Evolutionary conservation across 169 alveolate genomes (phyloP), one percentile per base, ranked within the genome.

Genomic region (Theileria annulata): DNA sequence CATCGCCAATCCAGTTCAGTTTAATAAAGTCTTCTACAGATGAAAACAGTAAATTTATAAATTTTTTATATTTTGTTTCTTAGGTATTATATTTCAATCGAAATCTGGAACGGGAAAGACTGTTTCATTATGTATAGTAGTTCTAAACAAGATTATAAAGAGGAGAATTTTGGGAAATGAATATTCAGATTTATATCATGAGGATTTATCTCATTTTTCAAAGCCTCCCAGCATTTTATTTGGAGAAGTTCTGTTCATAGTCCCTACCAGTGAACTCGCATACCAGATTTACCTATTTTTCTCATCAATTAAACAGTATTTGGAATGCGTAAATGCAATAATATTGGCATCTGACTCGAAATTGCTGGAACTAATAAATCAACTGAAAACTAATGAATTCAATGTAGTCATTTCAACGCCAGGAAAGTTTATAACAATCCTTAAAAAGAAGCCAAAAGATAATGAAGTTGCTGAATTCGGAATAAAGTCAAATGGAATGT

Each of bases 101-200:
- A 87, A 88, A 73, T 85, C 93, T 17, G 95, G 95, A 23, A 91
- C 95, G 13, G 95, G 95, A 1, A 91, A 91, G 75, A 91, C 95
- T 10, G 49, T 91, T 71, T 71, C 88, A n/a, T 91, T 91, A 31
- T 87, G 92, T 58, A 64, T 91, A 19, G 80, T 88, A 10, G 70
- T 87, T 64, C 37, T 87, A 30, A 78, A 80, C 35, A 75, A 75
- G 51, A 80, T 91, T 35, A 77, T 85, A 33, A 27, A 23, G 5
- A 23, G 71, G 37, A 62, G 13, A 25, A 1, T 28, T 6, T 15
- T 3, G 25, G 71, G 25, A 23, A 62, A 15, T n/a, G 28, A 51
- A 21, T 48, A 62, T 66, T 25, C 49, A n/a, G 19, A 30, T 3
- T 21, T 17, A 21, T 62, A 71, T 71, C 33, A 4, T 42, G 30